phyloP scores from a whole-genome alignment of 108 stramenopile genomes.

The Schizochytrium sp. region DNA sequence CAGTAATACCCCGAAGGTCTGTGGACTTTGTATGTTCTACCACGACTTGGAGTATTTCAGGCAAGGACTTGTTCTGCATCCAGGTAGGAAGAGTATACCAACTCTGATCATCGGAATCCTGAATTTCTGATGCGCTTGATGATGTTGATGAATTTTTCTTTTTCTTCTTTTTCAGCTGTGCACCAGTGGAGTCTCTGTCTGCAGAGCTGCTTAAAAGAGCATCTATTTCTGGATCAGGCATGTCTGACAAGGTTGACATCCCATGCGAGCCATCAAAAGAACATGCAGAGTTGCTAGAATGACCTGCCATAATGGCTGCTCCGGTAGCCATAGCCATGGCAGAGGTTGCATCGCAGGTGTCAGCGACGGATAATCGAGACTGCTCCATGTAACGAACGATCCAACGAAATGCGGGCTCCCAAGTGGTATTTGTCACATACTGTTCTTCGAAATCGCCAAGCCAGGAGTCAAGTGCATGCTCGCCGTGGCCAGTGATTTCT shows the following conservation, averaged over 20 bases:
- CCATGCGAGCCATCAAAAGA: not conserved
- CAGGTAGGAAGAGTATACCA: slow-evolving; percentile 35
- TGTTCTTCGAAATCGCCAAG: slow-evolving; percentile 39
- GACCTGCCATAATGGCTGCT: not conserved
- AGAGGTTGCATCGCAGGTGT: too few species aligned
- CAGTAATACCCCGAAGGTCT: slow-evolving; percentile 33
- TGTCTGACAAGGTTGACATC: not conserved
- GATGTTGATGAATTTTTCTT: too few species aligned
- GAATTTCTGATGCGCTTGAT: too few species aligned
- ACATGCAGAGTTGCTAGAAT: not conserved
- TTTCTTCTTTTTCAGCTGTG: too few species aligned
- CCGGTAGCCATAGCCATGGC: not conserved
- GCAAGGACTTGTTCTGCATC: slow-evolving; percentile 9
- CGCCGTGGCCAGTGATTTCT: slow-evolving; percentile 29
- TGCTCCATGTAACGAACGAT: slow-evolving; percentile 43
- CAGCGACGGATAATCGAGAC: not conserved
- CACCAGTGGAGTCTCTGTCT: too few species aligned
- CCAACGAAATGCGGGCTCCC: slow-evolving; percentile 49
- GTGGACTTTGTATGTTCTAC: slow-evolving; percentile 26
- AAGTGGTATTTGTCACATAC: slow-evolving; percentile 45
- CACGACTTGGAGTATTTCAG: slow-evolving; percentile 9
- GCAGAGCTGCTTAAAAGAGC: too few species aligned
- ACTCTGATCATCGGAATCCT: not conserved
- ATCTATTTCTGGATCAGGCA: not conserved
- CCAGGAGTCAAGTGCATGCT: slow-evolving; percentile 6